Evolutionary conservation across 2,329 filamentous ascomycete species (phyloP).

Genomic region (Dryadomyces quercus-mongolicae): DNA sequence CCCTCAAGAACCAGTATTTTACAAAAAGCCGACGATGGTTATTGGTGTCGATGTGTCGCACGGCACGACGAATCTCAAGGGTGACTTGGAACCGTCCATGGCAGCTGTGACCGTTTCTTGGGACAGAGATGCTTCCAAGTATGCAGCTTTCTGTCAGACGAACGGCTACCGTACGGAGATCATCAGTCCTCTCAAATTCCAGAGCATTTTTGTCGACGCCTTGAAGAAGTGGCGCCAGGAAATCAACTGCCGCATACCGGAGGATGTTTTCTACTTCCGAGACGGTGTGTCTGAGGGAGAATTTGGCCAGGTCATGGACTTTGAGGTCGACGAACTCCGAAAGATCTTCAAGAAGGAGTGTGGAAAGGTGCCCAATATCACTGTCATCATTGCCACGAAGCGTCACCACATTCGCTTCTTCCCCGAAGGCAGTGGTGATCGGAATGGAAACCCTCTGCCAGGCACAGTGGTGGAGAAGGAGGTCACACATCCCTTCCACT

Average conservation of each 20-base stretch:
- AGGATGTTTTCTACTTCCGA: slow-evolving; percentile 82
- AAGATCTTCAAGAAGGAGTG: slow-evolving; percentile 32
- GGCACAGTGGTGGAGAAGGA: slow-evolving; percentile 82
- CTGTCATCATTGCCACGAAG: slow-evolving; percentile 82
- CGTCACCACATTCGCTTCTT: slow-evolving; percentile 92
- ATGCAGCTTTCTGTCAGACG: slow-evolving; percentile 66
- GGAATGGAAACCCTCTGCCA: slow-evolving; percentile 70
- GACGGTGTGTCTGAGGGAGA: slow-evolving; percentile 87
- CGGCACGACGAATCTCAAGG: slow-evolving; percentile 42
- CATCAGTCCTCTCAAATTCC: slow-evolving; percentile 54
- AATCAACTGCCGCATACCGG: slow-evolving; percentile 39
- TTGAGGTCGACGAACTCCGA: slow-evolving; percentile 67
- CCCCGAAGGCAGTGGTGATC: slow-evolving; percentile 51
- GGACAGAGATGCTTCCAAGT: slow-evolving; percentile 60
- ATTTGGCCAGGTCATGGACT: slow-evolving; percentile 64
- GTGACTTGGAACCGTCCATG: slow-evolving; percentile 56
- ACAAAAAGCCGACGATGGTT: slow-evolving; percentile 56
- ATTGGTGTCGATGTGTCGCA: slow-evolving; percentile 91
- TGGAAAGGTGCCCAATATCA: slow-evolving; percentile 47
- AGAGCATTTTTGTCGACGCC: slow-evolving; percentile 52
- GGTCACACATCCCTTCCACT: slow-evolving; percentile 83
- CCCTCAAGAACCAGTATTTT: slow-evolving; percentile 20
- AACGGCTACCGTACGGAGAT: slow-evolving; percentile 79
- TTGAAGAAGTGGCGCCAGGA: slow-evolving; percentile 51
- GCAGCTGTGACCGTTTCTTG: slow-evolving; percentile 78